Conservation (phyloP, 208 protist genomes). For the Phytomonas sp. region DNA sequence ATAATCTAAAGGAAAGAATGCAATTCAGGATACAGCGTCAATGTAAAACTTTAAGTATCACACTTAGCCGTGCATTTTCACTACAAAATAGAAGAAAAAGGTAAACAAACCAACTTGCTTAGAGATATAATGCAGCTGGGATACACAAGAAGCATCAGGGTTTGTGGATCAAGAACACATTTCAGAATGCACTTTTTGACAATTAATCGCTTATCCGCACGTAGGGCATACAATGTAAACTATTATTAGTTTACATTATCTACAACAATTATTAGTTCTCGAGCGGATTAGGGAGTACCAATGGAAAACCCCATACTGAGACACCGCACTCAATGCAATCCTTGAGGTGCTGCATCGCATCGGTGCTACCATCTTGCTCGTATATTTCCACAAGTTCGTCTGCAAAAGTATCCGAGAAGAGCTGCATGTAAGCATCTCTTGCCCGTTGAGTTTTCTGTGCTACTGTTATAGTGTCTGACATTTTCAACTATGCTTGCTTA, state of each 20-base stretch:
- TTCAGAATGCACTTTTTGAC: not conserved
- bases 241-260: slow-evolving; percentile 7
- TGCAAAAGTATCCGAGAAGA: slow-evolving; percentile 74
- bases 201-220: not conserved
- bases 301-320: slow-evolving; percentile 71
- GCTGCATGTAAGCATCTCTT: slow-evolving; percentile 83
- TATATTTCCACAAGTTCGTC: slow-evolving; percentile 78
- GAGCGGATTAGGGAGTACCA: slow-evolving; percentile 24
- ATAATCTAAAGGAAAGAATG: not conserved
- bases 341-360: slow-evolving; percentile 73
- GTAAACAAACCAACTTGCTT: not conserved
- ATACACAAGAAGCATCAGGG: not conserved
- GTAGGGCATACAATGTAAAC: not conserved
- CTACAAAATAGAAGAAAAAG: not conserved
- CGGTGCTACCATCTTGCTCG: slow-evolving; percentile 62
- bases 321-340: slow-evolving; percentile 77
- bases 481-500: slow-evolving; percentile 3
- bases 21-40: not conserved
- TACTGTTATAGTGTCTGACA: slow-evolving; percentile 17
- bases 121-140: not conserved
- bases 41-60: not conserved
- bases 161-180: not conserved
- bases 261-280: slow-evolving; percentile 14
- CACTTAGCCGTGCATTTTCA: not conserved
- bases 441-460: slow-evolving; percentile 33